Evolutionary conservation across 257 asterid genomes (phyloP), one percentile per base, ranked within the genome.

Genomic region (Nicotiana benthamiana): DNA sequence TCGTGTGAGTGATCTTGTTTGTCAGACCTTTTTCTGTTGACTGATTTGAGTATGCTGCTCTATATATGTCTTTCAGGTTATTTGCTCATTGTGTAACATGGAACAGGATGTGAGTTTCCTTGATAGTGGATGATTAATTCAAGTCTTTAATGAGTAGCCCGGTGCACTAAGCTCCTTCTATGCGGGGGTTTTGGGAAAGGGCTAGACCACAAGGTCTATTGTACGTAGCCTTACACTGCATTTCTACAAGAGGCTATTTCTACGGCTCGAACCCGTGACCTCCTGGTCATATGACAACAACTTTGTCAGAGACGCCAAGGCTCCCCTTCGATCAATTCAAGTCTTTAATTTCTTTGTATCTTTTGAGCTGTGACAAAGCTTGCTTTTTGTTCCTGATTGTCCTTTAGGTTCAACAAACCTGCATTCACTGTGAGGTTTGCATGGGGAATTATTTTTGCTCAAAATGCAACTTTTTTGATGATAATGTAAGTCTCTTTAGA

Each of bases 391-490:
- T 20, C 65, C 46, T 75, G 28, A 32, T 20, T 43, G 77, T 70
- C 32, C 34, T 43, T 43, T 80, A 91, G 95, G 92, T 91, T 75
- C 90, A 84, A 84, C 92, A 88, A 51, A 84, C 80, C 7, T 91
- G 93, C 78, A 57, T 16, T 61, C 85, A 77, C 1, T 92, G 97
- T 80, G 93, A 93, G 30, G 86, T 83, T 84, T 87, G 88, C 81
- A 82, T 90, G 90, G 96, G 96, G 53, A 88, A 87, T 6, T 92
- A 92, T 86, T 91, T 62, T 81, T 92, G 96, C 86, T 76, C 86
- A 3, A 81, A 81, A 77, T 92, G 97, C 91, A 91, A 89, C 46
- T 88, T 92, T 86, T 91, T 90, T 10, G 97, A 92, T 53, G 97
- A 92, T 68, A 92, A 91, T 85, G 96, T 91, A 79, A 86, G 91